Evolutionary conservation across 306 rosid genomes (phyloP), one percentile per base, ranked within the genome.

Genomic region (Vicia sativa): DNA sequence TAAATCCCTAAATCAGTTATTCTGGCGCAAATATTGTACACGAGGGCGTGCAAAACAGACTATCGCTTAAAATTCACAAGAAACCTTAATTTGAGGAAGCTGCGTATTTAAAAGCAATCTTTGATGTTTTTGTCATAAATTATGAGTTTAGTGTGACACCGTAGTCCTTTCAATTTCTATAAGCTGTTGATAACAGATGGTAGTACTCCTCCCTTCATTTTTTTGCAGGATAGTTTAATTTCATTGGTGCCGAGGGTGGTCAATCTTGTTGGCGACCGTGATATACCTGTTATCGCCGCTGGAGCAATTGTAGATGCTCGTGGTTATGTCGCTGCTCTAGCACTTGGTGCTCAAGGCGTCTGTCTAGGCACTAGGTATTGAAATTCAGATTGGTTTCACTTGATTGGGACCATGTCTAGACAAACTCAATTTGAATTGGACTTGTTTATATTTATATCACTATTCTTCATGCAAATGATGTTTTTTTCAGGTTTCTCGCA

Each of bases 251-350:
- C 97, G 8, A 79, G 84, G 71, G 91, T 92, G 55, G 95, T 84
- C 4, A 85, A 92, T 87, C 86, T 92, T 72, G 90, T 84, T 66
- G 95, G 85, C 58, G 79, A 84, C 56, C 53, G 43, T 63, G 79
- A 78, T 18, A 87, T 92, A 64, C 91, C 95, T 45, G 86, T 92
- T 43, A 85, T 92, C 19, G 95, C 97, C 11, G 88, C 97, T 0
- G 96, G 97, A 12, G 90, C 86, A 50, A 92, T 92, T 56, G 91
- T 75, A 11, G 95, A 89, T 78, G 85, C 80, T 1, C 81, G 91
- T 7, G 96, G 96, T 37, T 92, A 89, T 85, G 97, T 85, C 62
- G 97, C 96, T 64, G 92, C 92, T 15, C 55, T 92, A 67, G 97
- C 97, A 68, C 92, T 92, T 61, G 97, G 97, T 49, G 95, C 97